A percentile compares a stretch with the other conserved stretches of the same genome.
phyloP scores from a whole-genome alignment of 805 yeast genomes.

The Metschnikowia peoriensis region DNA sequence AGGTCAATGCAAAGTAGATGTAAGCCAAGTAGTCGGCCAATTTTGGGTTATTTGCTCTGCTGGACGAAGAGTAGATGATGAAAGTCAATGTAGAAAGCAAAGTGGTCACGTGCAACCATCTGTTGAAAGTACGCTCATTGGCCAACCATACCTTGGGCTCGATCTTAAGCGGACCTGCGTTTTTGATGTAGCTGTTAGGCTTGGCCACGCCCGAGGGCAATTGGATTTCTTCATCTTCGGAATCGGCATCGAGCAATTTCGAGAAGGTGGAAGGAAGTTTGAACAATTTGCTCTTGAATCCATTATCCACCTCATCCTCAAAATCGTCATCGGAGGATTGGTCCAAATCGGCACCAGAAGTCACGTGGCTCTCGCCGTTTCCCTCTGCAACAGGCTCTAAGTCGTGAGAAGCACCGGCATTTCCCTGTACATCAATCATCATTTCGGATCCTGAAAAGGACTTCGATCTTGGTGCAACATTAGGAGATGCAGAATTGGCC shows the following conservation, averaged over 20 bases:
- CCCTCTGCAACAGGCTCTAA: constrained; percentile 15
- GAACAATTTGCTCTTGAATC: constrained; percentile 21
- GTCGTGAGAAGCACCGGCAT: constrained; percentile 2
- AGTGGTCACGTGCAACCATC: constrained; percentile 91
- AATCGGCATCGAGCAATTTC: constrained; percentile 61
- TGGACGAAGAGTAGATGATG: constrained; percentile 74
- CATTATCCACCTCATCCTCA: constrained; percentile 16
- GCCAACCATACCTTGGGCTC: constrained; percentile 99
- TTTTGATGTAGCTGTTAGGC: constrained; percentile 76
- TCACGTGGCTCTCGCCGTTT: constrained; percentile 9
- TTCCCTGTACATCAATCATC: constrained; percentile 13
- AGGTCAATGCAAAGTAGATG: constrained; percentile 72
- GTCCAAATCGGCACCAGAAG: constrained; percentile 19
- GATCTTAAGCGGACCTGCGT: constrained; percentile 88
- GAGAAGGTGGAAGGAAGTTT: constrained; percentile 29
- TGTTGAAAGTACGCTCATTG: constrained; percentile 93
- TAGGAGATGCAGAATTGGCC: constrained; percentile 23
- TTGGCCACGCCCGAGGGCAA: constrained; percentile 87
- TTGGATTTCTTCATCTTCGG: constrained; percentile 78
- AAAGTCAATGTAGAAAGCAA: constrained; percentile 83
- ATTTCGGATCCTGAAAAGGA: constrained; percentile 38
- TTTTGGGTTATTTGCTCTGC: constrained; percentile 58
- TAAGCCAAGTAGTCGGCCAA: constrained; percentile 74
- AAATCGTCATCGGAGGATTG: constrained; percentile 36
- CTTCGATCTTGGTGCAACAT: constrained; percentile 36